These are phyloP conservation scores for Malus asiatica DNA, from an alignment of 306 rosid species.

Conservation along the genomic window DNA sequence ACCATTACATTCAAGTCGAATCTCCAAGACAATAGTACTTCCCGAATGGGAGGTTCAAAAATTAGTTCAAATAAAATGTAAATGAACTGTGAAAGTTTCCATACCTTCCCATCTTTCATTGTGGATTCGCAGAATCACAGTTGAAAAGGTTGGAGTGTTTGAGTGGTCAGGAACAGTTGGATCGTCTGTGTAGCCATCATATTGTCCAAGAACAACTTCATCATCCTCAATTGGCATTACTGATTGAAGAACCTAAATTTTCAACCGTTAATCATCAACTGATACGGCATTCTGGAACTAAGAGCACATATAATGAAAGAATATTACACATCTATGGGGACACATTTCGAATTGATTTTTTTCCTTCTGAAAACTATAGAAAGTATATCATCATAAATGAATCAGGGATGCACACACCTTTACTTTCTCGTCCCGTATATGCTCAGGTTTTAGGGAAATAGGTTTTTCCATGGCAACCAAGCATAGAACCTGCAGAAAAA, in stretches of 20 bases:
- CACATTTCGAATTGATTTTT: not conserved
- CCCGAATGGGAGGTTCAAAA: not conserved
- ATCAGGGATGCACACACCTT: conserved; percentile 45
- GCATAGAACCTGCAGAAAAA: conserved; percentile 64
- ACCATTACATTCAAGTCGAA: not conserved
- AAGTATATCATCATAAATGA: not conserved
- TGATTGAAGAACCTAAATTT: conserved; percentile 80
- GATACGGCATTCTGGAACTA: conserved; percentile 8
- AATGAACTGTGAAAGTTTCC: not conserved
- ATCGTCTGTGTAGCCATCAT: conserved; percentile 91
- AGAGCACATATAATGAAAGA: conserved; percentile 5
- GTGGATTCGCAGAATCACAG: conserved; percentile 70
- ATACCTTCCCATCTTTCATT: conserved; percentile 99
- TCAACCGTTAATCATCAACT: conserved; percentile 15
- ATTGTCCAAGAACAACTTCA: conserved; percentile 91
- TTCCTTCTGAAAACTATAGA: not conserved
- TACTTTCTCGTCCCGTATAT: conserved; percentile 96
- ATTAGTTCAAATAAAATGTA: conserved; percentile 8
- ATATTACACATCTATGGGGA: not conserved
- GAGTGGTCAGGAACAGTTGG: conserved; percentile 90
- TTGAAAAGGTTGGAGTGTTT: conserved; percentile 94
- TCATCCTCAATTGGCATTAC: conserved; percentile 77
- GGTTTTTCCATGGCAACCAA: conserved; percentile 98
- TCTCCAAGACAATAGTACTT: not conserved
- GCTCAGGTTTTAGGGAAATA: conserved; percentile 84